These are phyloP conservation scores for Acer campestre DNA, from an alignment of 345 rosid species.

Conservation along the genomic window DNA sequence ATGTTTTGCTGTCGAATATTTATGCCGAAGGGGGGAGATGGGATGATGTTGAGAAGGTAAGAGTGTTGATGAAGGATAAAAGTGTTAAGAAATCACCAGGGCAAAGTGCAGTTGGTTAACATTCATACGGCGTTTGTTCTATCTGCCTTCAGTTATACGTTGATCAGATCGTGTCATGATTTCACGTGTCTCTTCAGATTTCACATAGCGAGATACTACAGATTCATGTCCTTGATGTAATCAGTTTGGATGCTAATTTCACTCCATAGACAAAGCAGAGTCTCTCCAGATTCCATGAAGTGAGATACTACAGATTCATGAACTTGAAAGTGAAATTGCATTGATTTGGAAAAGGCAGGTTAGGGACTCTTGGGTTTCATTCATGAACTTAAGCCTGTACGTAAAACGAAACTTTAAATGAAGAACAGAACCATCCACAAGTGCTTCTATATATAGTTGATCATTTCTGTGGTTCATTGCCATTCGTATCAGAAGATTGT, in stretches of 20 bases:
- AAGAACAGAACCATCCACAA: not conserved
- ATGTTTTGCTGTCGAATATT: conserved; percentile 64
- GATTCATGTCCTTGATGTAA: not conserved
- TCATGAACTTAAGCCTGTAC: not conserved
- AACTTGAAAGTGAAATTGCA: not conserved
- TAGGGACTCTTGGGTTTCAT: conserved; percentile 3
- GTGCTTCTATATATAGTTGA: not conserved
- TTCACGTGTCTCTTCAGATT: not conserved
- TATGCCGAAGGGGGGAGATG: conserved; percentile 75
- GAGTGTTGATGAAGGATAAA: conserved; percentile 54
- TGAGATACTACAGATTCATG: not conserved
- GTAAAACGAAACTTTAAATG: not conserved
- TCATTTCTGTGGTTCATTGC: not conserved
- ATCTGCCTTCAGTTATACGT: not conserved
- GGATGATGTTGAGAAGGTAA: conserved; percentile 61
- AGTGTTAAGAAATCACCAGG: conserved; percentile 50
- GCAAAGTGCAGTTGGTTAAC: conserved; percentile 34
- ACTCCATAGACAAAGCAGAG: not conserved
- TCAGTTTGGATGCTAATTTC: not conserved
- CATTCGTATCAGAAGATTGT: not conserved
- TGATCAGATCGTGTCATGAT: not conserved
- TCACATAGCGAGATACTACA: too few species aligned
- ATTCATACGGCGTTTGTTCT: not conserved
- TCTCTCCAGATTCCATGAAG: not conserved
- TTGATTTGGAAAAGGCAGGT: not conserved